Base-by-base conservation (phyloP, 768 basidiomycete species). In the Solioccasus polychromus region DNA sequence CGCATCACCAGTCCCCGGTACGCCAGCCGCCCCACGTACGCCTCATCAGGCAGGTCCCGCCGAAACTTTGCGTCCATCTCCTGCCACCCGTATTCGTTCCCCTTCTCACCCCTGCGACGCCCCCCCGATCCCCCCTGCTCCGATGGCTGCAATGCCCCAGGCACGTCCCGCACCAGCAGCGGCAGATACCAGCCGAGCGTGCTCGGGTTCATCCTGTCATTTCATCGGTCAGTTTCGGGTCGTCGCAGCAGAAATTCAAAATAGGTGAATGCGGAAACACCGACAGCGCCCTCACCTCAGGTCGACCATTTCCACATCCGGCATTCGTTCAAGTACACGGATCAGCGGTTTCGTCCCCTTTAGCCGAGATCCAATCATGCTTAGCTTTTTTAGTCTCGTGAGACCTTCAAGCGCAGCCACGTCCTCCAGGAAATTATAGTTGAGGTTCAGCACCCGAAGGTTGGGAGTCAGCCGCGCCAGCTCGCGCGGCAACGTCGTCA, bases 181-280 rank as follows among this genome's bases (percentile, higher is more conserved):
- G 96, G 92, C 26, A 96, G 75, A 67, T 99, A 98, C 87, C 92
- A 95, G 6, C 90, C 90, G 10, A 97, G 82, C 17, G 94, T 97
- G 55, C 88, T 92, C 43, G 96, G 94, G 61, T 99, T 99, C 92
- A 97, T 96, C 67, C 85, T 79, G 55, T 37, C 46, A 48, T 44
- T 42, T 6, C 22, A 2, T 59, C 54, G 61, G 58, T 63, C 54
- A 60, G 51, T 60, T 20, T 50, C 60, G 57, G 53, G 58, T 39
- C n/a, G 42, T 62, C 44, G 34, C 60, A 51, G 35, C 48, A 35
- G n/a, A 37, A 31, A 34, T 10, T 20, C 8, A 24, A 3, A 9
- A 18, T 17, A 47, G 26, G 40, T 37, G 25, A 39, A 49, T 50
- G 15, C 52, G 53, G 55, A 46, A 50, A 29, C 9, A 15, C 38